These are phyloP conservation scores for Dioscorea alata DNA, from an alignment of 106 monocot species.

Conservation along the genomic window DNA sequence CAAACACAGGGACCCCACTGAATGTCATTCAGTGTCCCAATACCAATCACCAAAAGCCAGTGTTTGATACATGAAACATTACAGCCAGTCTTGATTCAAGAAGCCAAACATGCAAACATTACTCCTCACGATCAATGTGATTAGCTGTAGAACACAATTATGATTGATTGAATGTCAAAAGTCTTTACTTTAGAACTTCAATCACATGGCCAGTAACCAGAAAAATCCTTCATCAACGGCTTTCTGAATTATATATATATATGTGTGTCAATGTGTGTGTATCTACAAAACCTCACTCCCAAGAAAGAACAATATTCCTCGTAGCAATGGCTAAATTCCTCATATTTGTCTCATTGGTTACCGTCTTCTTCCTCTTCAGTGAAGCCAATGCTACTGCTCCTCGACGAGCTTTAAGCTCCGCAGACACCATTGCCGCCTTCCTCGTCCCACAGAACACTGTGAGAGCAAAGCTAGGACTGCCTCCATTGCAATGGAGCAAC, in stretches of 20 bases:
- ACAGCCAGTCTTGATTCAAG: background rate
- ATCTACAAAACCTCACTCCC: background rate
- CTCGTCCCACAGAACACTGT: slow-evolving; percentile 24
- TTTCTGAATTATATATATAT: background rate
- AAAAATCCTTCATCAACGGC: background rate
- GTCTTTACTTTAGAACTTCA: background rate
- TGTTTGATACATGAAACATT: background rate
- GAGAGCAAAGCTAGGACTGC: slow-evolving; percentile 4
- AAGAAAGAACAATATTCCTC: slow-evolving; percentile 1
- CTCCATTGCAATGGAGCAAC: slow-evolving; percentile 17
- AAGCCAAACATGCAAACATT: background rate
- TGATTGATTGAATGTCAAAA: background rate
- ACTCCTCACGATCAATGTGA: background rate
- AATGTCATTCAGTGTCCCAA: background rate
- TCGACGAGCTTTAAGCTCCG: background rate
- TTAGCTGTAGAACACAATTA: background rate
- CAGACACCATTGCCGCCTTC: slow-evolving; percentile 9
- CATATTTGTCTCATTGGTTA: background rate
- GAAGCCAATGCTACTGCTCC: background rate
- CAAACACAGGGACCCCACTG: background rate
- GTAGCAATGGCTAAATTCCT: background rate
- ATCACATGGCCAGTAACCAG: background rate
- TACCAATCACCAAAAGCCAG: background rate
- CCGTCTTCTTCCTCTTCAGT: background rate
- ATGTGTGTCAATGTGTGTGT: background rate